These are phyloP conservation scores for Mycena kentingensis DNA, from an alignment of 768 basidiomycete genomes.

Conservation along the genomic window DNA sequence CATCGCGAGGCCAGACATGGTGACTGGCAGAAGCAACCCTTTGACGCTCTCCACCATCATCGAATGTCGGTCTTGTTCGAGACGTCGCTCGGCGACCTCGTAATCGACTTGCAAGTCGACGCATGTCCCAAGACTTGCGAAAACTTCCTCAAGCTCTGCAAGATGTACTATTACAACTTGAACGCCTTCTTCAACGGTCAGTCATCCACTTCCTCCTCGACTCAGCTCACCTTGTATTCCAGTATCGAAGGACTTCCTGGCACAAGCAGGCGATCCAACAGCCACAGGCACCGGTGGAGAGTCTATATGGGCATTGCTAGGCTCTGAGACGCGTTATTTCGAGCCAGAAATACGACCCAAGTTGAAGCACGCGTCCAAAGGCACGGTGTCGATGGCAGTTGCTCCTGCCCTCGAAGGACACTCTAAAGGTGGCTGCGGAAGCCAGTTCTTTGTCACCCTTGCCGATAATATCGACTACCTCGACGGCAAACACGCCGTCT, in stretches of 20 bases:
- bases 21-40: no score
- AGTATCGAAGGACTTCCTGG: constrained; percentile 98
- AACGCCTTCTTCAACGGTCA: constrained; percentile 98
- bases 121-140: constrained; percentile 88
- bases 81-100: constrained; percentile 95
- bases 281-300: constrained; percentile 94
- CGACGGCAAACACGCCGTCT: constrained; percentile 90
- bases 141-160: constrained; percentile 98
- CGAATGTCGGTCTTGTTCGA: constrained; percentile 94
- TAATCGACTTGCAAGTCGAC: constrained; percentile 93
- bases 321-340: constrained; percentile 73
- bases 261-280: constrained; percentile 94
- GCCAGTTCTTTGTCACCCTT: constrained; percentile 96
- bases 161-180: constrained; percentile 94
- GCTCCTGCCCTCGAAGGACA: constrained; percentile 74
- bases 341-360: constrained; percentile 77
- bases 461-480: constrained; percentile 91
- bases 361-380: constrained; percentile 81
- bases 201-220: constrained; percentile 28
- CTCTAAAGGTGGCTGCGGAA: constrained; percentile 78
- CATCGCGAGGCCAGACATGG: no score
- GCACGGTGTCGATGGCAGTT: constrained; percentile 97
- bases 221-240: background rate
- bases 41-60: constrained; percentile 4
- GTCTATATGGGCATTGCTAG: constrained; percentile 79